Conservation (phyloP, 2,329 filamentous ascomycete genomes). For the Elsinoe australis region DNA sequence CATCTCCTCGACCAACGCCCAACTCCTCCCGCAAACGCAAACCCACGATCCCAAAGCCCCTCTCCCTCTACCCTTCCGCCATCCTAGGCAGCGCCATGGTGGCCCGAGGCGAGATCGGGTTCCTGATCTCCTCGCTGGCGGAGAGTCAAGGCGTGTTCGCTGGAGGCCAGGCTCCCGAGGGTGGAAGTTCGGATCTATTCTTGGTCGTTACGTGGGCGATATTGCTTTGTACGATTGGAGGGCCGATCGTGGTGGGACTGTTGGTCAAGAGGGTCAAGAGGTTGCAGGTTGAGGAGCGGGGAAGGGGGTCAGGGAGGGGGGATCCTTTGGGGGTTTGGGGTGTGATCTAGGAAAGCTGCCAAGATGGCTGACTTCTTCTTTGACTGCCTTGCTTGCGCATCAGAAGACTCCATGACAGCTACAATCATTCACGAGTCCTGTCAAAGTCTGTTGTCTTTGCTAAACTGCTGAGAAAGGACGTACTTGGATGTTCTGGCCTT, state of each 20-base stretch:
- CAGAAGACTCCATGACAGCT: no score
- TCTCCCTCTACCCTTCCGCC: conserved; percentile 58
- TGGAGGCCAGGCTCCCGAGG: conserved; percentile 1
- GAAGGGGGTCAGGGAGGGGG: conserved; percentile 21
- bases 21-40: conserved; percentile 15
- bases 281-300: conserved; percentile 27
- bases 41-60: conserved; percentile 37
- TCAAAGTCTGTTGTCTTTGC: no score
- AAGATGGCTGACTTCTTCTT: no score
- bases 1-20: background rate
- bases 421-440: no score
- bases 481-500: no score
- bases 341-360: no score
- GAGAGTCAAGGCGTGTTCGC: conserved; percentile 47
- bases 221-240: conserved; percentile 49
- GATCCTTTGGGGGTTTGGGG: conserved; percentile 43
- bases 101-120: conserved; percentile 71
- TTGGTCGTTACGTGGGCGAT: conserved; percentile 51
- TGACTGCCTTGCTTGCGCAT: no score
- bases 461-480: no score
- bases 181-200: conserved; percentile 40
- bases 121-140: conserved; percentile 63
- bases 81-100: conserved; percentile 64
- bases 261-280: conserved; percentile 41
- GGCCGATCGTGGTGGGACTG: conserved; percentile 46